Base-by-base conservation (phyloP, 176 grass and related monocot genomes). In the Triticum monococcum region DNA sequence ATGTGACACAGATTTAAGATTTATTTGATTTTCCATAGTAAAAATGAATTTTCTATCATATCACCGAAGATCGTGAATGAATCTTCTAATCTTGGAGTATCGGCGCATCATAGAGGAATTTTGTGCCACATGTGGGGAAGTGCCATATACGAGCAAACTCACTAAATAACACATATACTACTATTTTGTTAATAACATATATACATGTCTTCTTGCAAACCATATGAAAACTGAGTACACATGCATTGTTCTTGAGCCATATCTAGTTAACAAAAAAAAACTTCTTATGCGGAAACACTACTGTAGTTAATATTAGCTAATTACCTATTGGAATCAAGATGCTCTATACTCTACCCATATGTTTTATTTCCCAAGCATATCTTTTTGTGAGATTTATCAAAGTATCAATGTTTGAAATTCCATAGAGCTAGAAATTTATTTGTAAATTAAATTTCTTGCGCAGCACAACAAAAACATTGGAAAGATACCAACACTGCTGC, bases 401-500 rank as follows among this genome's bases (percentile, higher is more conserved):
- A 18, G 16, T 54, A 54, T 17, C 50, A 18, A 54, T 7, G 16
- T 63, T 30, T 77, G 7, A n/a, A 59, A 64, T 77, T 40, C 11
- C 11, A 36, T 18, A 14, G n/a, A 13, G 1, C 23, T 8, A 40
- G 7, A 17, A 63, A 20, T 24, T 82, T 85, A 77, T 14, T 20
- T 22, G 40, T 71, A 64, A 31, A 2, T 69, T 71, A 77, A 28
- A 3, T 81, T 87, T 87, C 33, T 20, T 73, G 56, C 74, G 86
- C 62, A 97, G 90, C 12, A 89, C 83, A 87, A 81, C 70, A 17
- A 92, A 94, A 81, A 97, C 95, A 79, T 81, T 97, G 75, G 90
- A 97, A 84, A 90, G 92, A 30, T 97, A 97, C n/a, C 92, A 94
- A 79, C 90, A 89, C 37, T 94, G 89, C 81, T 94, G 95, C 89